Percentiles rank a stretch among this genome's conserved stretches.
These are phyloP conservation scores for Suillus alpinus DNA, from an alignment of 768 basidiomycete species.

Conservation along the genomic window DNA sequence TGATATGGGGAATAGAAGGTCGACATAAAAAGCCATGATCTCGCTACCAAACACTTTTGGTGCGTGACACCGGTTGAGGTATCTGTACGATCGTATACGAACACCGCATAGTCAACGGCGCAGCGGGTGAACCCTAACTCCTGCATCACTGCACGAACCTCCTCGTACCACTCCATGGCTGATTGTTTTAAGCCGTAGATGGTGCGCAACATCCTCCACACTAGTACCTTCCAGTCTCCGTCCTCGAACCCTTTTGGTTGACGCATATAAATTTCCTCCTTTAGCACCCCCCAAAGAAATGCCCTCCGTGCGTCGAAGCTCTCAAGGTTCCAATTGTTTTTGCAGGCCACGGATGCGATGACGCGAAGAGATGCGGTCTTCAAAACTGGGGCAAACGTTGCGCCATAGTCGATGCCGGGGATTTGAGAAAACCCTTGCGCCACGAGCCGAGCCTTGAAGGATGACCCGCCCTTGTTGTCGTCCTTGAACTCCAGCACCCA, in stretches of 20 bases:
- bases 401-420: background rate
- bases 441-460: background rate
- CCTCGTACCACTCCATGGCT: background rate
- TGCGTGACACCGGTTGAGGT: too few species aligned
- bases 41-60: too few species aligned
- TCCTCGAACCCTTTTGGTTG: conserved; percentile 28
- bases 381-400: background rate
- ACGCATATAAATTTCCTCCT: conserved; percentile 37
- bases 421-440: conserved; percentile 8
- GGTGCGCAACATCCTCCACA: background rate
- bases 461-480: background rate
- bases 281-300: conserved; percentile 38
- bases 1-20: too few species aligned
- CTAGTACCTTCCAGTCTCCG: background rate
- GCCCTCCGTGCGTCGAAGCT: conserved; percentile 42
- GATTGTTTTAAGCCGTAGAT: background rate
- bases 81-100: background rate
- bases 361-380: background rate
- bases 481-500: background rate
- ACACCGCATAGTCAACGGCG: background rate
- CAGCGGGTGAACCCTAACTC: background rate
- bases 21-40: too few species aligned
- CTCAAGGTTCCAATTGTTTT: conserved; percentile 33
- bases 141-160: background rate
- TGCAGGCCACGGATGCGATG: background rate